Evolutionary conservation across 2,329 filamentous ascomycete genomes (phyloP).

Genomic region (Chaetomium sp.): DNA sequence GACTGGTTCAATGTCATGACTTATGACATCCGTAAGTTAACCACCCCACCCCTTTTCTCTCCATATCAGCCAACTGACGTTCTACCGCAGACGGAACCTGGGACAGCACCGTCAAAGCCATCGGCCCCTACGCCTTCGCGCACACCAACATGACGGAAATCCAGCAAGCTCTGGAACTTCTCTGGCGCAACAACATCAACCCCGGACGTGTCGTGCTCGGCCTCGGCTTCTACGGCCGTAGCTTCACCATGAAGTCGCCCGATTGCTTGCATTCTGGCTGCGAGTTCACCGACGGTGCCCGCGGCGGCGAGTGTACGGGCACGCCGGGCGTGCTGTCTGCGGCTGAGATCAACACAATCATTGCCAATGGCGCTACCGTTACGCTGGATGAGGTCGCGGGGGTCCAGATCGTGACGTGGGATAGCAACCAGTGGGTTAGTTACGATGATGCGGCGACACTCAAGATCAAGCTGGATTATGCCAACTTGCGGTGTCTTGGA

Average conservation of each 20-base stretch:
- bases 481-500: constrained; percentile 9
- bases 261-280: not conserved
- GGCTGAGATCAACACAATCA: constrained; percentile 9
- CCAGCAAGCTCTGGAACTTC: not conserved
- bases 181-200: constrained; percentile 15
- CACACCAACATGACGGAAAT: constrained; percentile 16
- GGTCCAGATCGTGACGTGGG: constrained; percentile 14
- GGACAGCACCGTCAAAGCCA: constrained; percentile 12
- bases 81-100: constrained; percentile 4
- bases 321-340: constrained; percentile 9
- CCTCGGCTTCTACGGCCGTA: constrained; percentile 7
- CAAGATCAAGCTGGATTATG: constrained; percentile 17
- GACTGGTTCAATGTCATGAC: constrained; percentile 14
- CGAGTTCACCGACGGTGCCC: constrained; percentile 6
- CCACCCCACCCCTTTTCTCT: not conserved
- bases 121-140: constrained; percentile 11
- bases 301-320: not conserved
- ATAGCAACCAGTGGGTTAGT: constrained; percentile 12
- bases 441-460: constrained; percentile 14
- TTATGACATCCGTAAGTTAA: constrained; percentile 7
- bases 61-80: not conserved
- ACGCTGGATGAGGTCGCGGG: not conserved
- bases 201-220: constrained; percentile 8
- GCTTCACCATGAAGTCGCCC: constrained; percentile 9
- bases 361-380: not conserved